A percentile compares a stretch with the other conserved stretches of the same genome.
Evolutionary conservation across 768 basidiomycete genomes (phyloP).

Genomic region (Brasilioporus rufonigricans): DNA sequence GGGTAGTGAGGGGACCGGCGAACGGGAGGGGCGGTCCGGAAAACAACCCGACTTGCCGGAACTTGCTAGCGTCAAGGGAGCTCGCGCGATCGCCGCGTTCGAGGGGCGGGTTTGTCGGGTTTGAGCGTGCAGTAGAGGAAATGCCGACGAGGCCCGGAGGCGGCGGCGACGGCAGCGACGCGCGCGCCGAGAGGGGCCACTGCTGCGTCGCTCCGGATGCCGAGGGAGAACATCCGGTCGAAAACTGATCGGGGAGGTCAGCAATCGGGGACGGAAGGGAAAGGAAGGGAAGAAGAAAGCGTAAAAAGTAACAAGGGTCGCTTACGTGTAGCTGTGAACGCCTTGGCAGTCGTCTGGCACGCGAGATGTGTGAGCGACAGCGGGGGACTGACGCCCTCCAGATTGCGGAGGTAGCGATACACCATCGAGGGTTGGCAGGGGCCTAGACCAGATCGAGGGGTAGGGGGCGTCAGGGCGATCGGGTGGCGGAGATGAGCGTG

Average conservation of each 20-base stretch:
- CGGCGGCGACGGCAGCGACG: conserved; percentile 63
- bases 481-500: neutral
- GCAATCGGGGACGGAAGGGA: neutral
- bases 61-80: conserved; percentile 10
- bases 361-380: conserved; percentile 80
- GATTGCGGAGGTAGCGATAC: conserved; percentile 83
- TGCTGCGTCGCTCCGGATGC: conserved; percentile 71
- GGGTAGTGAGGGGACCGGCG: too few relatives aligned
- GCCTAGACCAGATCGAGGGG: conserved; percentile 38
- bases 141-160: conserved; percentile 74
- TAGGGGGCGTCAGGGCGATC: neutral
- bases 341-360: conserved; percentile 87
- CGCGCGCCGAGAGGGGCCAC: conserved; percentile 56
- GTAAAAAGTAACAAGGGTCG: neutral
- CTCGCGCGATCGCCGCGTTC: conserved; percentile 46
- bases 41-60: too few relatives aligned
- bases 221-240: conserved; percentile 86
- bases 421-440: conserved; percentile 91
- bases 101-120: conserved; percentile 47
- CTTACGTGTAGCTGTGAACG: conserved; percentile 82
- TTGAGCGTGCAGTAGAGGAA: conserved; percentile 82
- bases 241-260: conserved; percentile 53
- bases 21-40: too few relatives aligned
- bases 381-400: conserved; percentile 90
- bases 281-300: neutral